Evolutionary conservation across 2,329 filamentous ascomycete species (phyloP), one percentile per base, ranked within the genome.

Genomic region (Monilinia laxa): DNA sequence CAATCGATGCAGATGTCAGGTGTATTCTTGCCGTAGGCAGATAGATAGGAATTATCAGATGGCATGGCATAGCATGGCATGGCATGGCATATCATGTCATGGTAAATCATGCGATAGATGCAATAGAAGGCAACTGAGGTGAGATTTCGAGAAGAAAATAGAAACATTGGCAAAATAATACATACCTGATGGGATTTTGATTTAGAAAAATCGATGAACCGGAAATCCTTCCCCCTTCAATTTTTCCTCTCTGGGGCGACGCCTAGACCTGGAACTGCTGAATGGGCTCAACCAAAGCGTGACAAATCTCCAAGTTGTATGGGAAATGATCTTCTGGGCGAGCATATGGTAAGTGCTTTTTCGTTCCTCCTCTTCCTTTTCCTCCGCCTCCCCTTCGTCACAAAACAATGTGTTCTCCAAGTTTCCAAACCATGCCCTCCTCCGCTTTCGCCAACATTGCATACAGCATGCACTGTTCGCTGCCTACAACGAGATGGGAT

Each of bases 341-440:
- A 64, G 51, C 62, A 31, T n/a, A 42, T 65, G 63, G 54, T 65
- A 65, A 60, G 55, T 38, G 54, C 55, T 65, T 52, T 40, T 7
- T 16, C 11, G 14, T 25, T 28, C 18, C 42, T 23, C 14, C 4
- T 35, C 28, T 59, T 11, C 45, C n/a, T 18, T n/a, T 49, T 11
- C 57, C 25, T 28, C n/a, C 25, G n/a, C 20, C 35, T 6, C 57
- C 54, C 55, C n/a, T 49, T 49, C 57, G 18, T 60, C 40, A 25
- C 40, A 25, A 45, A 18, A 28, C 31, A 6, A 35, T 35, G 5
- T 6, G 3, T 14, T 25, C 55, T 42, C 57, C 57, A 59, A 47
- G 23, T 35, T n/a, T 35, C 42, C 5, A 38, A 56, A 18, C 28
- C 12, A 20, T 49, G 42, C 40, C 52, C n/a, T 35, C 57, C 42